These are phyloP conservation scores for Xylaria multiplex DNA, from an alignment of 2,329 filamentous ascomycete genomes.

Conservation along the genomic window DNA sequence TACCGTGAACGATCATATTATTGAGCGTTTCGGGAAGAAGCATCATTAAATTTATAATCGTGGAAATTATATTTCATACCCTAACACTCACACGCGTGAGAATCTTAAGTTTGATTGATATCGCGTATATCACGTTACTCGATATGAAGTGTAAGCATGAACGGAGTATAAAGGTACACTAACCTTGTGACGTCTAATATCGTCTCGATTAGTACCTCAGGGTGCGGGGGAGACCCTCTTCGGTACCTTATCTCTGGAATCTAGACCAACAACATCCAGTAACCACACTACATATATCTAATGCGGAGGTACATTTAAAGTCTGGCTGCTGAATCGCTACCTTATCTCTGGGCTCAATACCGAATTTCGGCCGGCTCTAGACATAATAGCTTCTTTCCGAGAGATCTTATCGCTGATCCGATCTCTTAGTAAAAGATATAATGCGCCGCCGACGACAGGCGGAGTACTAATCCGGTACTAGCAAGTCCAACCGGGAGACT, in stretches of 20 bases:
- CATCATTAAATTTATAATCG: neutral
- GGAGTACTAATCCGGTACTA: constrained; percentile 16
- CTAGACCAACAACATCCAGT: constrained; percentile 18
- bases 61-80: neutral
- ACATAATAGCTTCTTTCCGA: neutral
- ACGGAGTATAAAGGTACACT: neutral
- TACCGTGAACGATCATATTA: neutral
- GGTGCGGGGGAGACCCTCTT: constrained; percentile 21
- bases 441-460: constrained; percentile 42
- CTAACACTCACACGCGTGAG: neutral
- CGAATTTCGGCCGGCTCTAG: constrained; percentile 16
- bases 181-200: neutral
- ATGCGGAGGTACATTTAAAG: constrained; percentile 1
- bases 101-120: neutral
- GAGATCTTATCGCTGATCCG: neutral
- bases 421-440: neutral
- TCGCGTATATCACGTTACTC: neutral
- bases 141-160: neutral
- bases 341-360: constrained; percentile 11
- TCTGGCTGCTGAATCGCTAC: neutral
- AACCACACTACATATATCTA: neutral
- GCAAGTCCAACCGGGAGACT: constrained; percentile 31
- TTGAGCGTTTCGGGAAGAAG: neutral
- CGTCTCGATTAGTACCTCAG: neutral
- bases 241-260: constrained; percentile 27